Evolutionary conservation across 2,329 filamentous ascomycete species (phyloP), one percentile per base, ranked within the genome.

Genomic region (Penicillium sp.): DNA sequence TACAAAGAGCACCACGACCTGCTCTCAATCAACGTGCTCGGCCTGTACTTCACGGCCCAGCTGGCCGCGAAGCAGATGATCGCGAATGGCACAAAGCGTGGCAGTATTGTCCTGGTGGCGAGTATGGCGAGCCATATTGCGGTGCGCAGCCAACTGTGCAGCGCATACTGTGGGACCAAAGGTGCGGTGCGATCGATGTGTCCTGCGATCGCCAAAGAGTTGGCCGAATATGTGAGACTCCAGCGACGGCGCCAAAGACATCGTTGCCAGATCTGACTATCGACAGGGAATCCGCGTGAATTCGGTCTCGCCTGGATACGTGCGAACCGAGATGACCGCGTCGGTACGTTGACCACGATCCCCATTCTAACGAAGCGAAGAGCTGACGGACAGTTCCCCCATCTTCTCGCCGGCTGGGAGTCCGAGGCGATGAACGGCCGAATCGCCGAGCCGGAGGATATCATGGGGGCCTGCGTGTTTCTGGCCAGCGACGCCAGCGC

Each of bases 61-160:
- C 50, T 73, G 7, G 74, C 72, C 2, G 74, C 73, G 0, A 66
- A 69, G 41, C 67, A 70, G 18, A 78, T 79, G 70, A 73, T 77
- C 20, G 61, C 64, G 1, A 77, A 72, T 47, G 68, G 68, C 2
- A 76, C 74, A 1, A 69, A 68, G 38, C 67, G 67, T 36, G 75
- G 75, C 0, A 76, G 74, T 41, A 77, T 78, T 36, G 64, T 79
- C 8, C 56, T 78, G 3, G 71, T 78, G 0, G 75, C 75, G 1
- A 76, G 73, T 37, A 78, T 78, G 51, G 74, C 75, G 0, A 71
- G 70, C 18, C 64, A 74, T 39, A 73, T 76, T 48, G 74, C 74
- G 0, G 70, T 77, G 13, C 64, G 71, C 7, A 71, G 68, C 10
- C 73, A 78, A 51, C 56, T 66, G 21, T 72, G 68, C 32, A 71